phyloP scores from a whole-genome alignment of 2,329 filamentous ascomycete genomes.

The Cytospora leucostoma region DNA sequence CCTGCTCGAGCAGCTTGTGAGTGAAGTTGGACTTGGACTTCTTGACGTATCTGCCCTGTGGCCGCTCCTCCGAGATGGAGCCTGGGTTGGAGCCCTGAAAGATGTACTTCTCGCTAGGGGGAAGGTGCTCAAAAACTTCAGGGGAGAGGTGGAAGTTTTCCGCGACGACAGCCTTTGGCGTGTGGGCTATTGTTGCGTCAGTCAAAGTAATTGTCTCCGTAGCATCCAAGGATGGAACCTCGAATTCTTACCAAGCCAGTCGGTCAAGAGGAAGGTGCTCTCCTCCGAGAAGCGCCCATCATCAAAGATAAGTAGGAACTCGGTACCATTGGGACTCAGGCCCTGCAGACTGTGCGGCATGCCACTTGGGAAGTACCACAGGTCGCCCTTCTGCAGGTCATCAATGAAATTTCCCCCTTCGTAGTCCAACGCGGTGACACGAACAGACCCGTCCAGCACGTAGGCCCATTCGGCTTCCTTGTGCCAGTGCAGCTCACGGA shows the following conservation, averaged over 20 bases:
- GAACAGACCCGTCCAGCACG: constrained; percentile 68
- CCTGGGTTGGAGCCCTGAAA: constrained; percentile 69
- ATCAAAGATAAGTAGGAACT: constrained; percentile 53
- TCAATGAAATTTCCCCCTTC: constrained; percentile 78
- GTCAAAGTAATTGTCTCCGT: not conserved
- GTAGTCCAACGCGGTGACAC: constrained; percentile 72
- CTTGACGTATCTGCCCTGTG: constrained; percentile 61
- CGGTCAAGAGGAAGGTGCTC: constrained; percentile 72
- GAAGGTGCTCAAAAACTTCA: constrained; percentile 69
- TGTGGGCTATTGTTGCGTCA: constrained; percentile 54
- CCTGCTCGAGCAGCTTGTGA: constrained; percentile 70
- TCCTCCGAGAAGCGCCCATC: constrained; percentile 56
- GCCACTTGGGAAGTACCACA: constrained; percentile 81
- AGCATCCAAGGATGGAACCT: fast-evolving
- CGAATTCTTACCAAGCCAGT: constrained; percentile 62
- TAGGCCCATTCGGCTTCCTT: constrained; percentile 80
- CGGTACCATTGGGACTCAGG: constrained; percentile 61
- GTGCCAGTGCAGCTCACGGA: constrained; percentile 80
- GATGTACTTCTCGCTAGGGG: constrained; percentile 72
- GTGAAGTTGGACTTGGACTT: constrained; percentile 69
- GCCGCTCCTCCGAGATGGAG: constrained; percentile 65
- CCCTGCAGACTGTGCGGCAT: constrained; percentile 78
- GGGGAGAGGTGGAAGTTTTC: constrained; percentile 76
- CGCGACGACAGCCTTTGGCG: constrained; percentile 68
- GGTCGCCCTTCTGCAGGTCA: constrained; percentile 72